Evolutionary conservation across 2,329 filamentous ascomycete genomes (phyloP), one percentile per base, ranked within the genome.

Genomic region (Diaporthe vexans): DNA sequence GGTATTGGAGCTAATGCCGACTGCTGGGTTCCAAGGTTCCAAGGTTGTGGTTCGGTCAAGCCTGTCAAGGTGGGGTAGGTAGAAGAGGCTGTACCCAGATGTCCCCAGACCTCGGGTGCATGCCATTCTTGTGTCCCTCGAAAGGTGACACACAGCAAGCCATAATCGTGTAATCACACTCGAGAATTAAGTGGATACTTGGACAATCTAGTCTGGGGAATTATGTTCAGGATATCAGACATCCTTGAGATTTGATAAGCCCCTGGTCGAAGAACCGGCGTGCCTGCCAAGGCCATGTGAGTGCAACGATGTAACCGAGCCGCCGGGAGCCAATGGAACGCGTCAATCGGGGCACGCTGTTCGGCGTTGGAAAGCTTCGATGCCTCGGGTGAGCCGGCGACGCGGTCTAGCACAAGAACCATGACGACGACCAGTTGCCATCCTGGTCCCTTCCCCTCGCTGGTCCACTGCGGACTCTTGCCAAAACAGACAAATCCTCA

Each of bases 311-410:
- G 61, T n/a, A 35, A 33, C 61, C 61, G 29, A 51, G 13, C 19
- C 61, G 35, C 17, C 61, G 61, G 43, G 43, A 51, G 33, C 61
- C 61, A 65, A 65, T 65, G 26, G 61, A 65, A 65, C 43, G 43
- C 26, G 40, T 51, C 61, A 35, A n/a, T 33, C 43, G 43, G 35
- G 15, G 61, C 61, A 65, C 61, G 61, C 61, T 33, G 43, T 65
- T 29, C 24, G 26, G 37, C 61, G 59, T 33, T 46, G 61, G 29
- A 65, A 65, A 65, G 61, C 61, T 65, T 65, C 43, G 26, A 33
- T 51, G 26, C 59, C 40, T 51, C 40, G 61, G 61, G 61, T 24
- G 61, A 48, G 43, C 43, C 61, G 61, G 61, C 61, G 61, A 33
- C 43, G 29, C 37, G 40, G 11, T 65, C 59, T 65, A 65, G 59